Evolutionary conservation across 352 stramenopile genomes (phyloP).

Genomic region (Saprolegnia parasitica): DNA sequence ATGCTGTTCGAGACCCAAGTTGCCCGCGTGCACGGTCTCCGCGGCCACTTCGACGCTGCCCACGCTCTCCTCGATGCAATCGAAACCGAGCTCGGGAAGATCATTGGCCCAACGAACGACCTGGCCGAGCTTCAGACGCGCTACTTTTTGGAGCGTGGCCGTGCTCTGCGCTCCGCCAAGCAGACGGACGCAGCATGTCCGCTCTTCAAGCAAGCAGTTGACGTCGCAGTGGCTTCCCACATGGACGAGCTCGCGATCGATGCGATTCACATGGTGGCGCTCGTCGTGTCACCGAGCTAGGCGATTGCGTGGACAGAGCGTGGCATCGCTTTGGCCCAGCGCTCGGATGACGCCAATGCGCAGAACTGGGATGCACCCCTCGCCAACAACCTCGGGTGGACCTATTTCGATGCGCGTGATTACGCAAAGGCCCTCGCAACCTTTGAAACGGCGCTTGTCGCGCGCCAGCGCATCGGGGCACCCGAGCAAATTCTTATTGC

Average conservation of each 20-base stretch:
- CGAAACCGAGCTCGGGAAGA: background rate
- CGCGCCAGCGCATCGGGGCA: slow-evolving; percentile 25
- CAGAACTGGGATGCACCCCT: slow-evolving; percentile 33
- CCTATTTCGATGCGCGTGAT: slow-evolving; percentile 27
- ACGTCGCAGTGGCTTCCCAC: slow-evolving; percentile 13
- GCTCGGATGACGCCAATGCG: slow-evolving; percentile 21
- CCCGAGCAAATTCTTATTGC: slow-evolving; percentile 28
- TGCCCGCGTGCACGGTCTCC: slow-evolving; percentile 32
- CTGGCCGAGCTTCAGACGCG: slow-evolving; percentile 28
- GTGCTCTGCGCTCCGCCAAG: slow-evolving; percentile 33
- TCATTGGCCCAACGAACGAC: background rate
- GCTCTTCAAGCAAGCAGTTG: slow-evolving; percentile 28
- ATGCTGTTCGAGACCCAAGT: slow-evolving; percentile 32
- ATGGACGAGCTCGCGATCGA: slow-evolving; percentile 32
- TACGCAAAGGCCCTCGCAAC: slow-evolving; percentile 29
- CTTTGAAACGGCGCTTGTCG: slow-evolving; percentile 30
- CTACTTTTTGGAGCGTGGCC: slow-evolving; percentile 32
- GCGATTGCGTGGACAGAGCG: slow-evolving; percentile 29
- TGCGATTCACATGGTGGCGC: slow-evolving; percentile 34
- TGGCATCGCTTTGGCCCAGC: slow-evolving; percentile 21
- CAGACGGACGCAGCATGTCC: slow-evolving; percentile 13
- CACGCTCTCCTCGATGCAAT: slow-evolving; percentile 30
- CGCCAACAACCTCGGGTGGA: slow-evolving; percentile 35
- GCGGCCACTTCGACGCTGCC: slow-evolving; percentile 30
- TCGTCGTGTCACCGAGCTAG: slow-evolving; percentile 23